A percentile compares a stretch with the other conserved stretches of the same genome.
Conservation (phyloP, 1,284 basidiomycete species). For the Cystobasidium slooffiae region DNA sequence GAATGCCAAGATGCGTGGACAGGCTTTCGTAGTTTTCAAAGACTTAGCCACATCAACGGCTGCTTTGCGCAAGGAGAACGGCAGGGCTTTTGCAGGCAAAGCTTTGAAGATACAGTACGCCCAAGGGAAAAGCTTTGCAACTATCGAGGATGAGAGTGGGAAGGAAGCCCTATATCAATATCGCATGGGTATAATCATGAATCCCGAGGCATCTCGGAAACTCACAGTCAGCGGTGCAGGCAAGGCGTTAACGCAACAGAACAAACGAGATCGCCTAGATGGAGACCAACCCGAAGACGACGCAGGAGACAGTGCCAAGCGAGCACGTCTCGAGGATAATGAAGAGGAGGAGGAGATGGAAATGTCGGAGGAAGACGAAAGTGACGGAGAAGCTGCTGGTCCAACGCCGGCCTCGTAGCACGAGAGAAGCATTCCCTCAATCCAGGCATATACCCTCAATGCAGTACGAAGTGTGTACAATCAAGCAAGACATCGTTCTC, state of each 20-base stretch:
- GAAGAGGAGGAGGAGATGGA: conserved; percentile 50
- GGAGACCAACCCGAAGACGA: conserved; percentile 46
- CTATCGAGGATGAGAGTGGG: conserved; percentile 50
- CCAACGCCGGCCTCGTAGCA: conserved; percentile 16
- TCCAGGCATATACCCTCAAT: too few relatives aligned
- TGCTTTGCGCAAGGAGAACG: conserved; percentile 85
- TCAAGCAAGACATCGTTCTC: too few relatives aligned
- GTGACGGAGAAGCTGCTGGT: conserved; percentile 31
- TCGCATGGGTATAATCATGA: conserved; percentile 50
- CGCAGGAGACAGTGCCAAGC: conserved; percentile 46
- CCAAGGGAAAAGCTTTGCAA: conserved; percentile 51
- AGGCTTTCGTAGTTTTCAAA: conserved; percentile 94
- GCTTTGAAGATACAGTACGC: conserved; percentile 50
- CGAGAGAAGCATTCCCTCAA: too few relatives aligned
- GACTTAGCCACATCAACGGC: conserved; percentile 85
- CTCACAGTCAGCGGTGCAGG: conserved; percentile 52
- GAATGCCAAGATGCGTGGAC: conserved; percentile 82
- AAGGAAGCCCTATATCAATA: conserved; percentile 54
- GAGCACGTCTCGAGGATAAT: conserved; percentile 42
- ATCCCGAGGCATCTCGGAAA: conserved; percentile 44
- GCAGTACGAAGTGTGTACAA: background rate
- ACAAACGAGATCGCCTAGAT: conserved; percentile 46
- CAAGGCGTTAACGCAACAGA: conserved; percentile 46
- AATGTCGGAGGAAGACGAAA: conserved; percentile 24
- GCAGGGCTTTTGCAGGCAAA: conserved; percentile 55